Evolutionary conservation across 164 flowering plant species (phyloP).

Genomic region (Brasenia schreberi): DNA sequence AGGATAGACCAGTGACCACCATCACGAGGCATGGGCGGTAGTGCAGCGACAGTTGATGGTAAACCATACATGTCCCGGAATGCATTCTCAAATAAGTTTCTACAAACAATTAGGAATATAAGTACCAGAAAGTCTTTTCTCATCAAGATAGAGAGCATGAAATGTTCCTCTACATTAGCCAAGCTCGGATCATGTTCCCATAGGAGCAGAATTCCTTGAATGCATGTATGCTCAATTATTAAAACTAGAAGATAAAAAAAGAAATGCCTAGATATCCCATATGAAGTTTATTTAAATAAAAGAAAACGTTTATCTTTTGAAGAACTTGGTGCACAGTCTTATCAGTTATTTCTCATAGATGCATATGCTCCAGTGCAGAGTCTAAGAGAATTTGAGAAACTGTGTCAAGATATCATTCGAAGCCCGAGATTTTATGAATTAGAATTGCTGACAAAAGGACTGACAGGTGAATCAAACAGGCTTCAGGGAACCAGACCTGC

Average conservation of each 20-base stretch:
- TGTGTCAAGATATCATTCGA: background rate
- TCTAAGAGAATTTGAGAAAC: background rate
- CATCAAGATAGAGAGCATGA: background rate
- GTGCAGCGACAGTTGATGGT: conserved; percentile 60
- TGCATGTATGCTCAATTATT: no score
- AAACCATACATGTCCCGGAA: conserved; percentile 76
- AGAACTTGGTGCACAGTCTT: no score
- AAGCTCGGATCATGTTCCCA: background rate
- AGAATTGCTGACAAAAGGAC: no score
- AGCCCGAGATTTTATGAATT: background rate
- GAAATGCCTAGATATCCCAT: no score
- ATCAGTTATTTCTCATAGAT: background rate
- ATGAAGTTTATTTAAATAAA: no score
- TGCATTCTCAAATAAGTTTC: conserved; percentile 61
- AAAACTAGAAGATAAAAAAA: no score
- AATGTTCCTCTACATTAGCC: background rate
- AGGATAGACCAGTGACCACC: conserved; percentile 83
- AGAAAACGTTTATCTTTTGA: no score
- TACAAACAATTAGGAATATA: conserved; percentile 19
- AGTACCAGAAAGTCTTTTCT: background rate
- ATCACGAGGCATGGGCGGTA: conserved; percentile 95
- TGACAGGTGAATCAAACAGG: no score
- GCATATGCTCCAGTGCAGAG: background rate
- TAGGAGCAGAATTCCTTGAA: no score
- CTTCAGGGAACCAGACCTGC: conserved; percentile 40